These are phyloP conservation scores for Carex parvula DNA, from an alignment of 176 grass and related monocot species.

Conservation along the genomic window DNA sequence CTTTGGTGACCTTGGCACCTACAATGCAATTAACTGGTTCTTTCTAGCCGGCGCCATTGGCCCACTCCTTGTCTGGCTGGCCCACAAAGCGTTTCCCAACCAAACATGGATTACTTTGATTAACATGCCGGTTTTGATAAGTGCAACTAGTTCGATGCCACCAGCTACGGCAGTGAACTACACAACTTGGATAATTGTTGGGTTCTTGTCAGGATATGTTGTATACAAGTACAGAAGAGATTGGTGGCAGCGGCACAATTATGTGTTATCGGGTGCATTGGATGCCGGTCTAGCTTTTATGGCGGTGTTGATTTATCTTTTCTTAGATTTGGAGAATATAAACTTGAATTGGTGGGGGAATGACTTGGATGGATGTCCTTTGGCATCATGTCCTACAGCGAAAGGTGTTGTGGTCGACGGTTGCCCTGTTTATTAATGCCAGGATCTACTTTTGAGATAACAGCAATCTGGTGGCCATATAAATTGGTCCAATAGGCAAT, in stretches of 20 bases:
- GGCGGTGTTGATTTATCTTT: conserved; percentile 82
- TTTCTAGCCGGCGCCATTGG: conserved; percentile 83
- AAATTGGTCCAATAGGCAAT: conserved; percentile 53
- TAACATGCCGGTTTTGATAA: conserved; percentile 75
- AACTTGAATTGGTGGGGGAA: conserved; percentile 84
- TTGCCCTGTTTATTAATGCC: conserved; percentile 49
- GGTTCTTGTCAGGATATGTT: conserved; percentile 85
- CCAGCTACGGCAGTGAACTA: conserved; percentile 92
- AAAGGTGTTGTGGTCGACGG: conserved; percentile 61
- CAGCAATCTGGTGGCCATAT: conserved; percentile 93
- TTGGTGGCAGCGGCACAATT: conserved; percentile 92
- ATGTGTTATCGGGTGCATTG: conserved; percentile 75
- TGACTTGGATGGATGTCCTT: conserved; percentile 77
- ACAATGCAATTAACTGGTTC: conserved; percentile 88
- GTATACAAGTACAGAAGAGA: conserved; percentile 66
- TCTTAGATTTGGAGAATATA: conserved; percentile 63
- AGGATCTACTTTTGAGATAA: conserved; percentile 46
- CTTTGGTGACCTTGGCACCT: conserved; percentile 72
- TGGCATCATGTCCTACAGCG: conserved; percentile 79
- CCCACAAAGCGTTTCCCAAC: conserved; percentile 59
- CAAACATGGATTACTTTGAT: conserved; percentile 74
- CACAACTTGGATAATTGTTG: conserved; percentile 71
- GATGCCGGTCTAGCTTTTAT: conserved; percentile 94
- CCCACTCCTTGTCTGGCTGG: conserved; percentile 68
- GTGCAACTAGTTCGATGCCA: conserved; percentile 51